These are phyloP conservation scores for Xylariomycetidae sp. DNA, from an alignment of 2,329 filamentous ascomycete genomes.

Conservation along the genomic window DNA sequence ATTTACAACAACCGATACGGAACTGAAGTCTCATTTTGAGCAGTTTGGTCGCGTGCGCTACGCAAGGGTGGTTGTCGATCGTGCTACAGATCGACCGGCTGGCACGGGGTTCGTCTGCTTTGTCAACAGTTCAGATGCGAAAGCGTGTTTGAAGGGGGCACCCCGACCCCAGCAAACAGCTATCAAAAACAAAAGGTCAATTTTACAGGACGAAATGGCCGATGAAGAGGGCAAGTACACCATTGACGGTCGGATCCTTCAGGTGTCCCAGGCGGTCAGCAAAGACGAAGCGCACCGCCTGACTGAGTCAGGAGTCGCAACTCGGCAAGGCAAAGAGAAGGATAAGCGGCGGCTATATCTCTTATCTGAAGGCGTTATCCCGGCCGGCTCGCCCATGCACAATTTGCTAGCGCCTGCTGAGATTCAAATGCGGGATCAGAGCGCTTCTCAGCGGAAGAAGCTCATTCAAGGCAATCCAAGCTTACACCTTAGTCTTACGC, in stretches of 20 bases:
- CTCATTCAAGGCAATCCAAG: constrained; percentile 88
- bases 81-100: constrained; percentile 75
- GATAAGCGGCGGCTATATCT: constrained; percentile 91
- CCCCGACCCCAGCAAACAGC: constrained; percentile 52
- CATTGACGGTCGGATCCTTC: constrained; percentile 80
- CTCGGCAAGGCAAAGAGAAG: constrained; percentile 60
- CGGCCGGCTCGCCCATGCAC: constrained; percentile 72
- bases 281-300: constrained; percentile 75
- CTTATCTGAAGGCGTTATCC: constrained; percentile 78
- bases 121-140: constrained; percentile 69
- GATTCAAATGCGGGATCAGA: constrained; percentile 82
- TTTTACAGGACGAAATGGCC: constrained; percentile 79
- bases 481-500: constrained; percentile 82
- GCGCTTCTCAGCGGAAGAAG: constrained; percentile 79
- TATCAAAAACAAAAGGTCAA: constrained; percentile 64
- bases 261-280: constrained; percentile 79
- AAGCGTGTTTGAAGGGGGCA: constrained; percentile 69
- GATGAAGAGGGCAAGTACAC: constrained; percentile 86
- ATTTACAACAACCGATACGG: constrained; percentile 79
- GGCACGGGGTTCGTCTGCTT: constrained; percentile 97
- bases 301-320: constrained; percentile 65
- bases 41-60: constrained; percentile 87
- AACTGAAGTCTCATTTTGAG: constrained; percentile 79
- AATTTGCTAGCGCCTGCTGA: constrained; percentile 72
- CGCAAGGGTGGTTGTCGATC: constrained; percentile 86